Base-by-base conservation (phyloP, 768 basidiomycete genomes). In the Boletus subcaerulescens region DNA sequence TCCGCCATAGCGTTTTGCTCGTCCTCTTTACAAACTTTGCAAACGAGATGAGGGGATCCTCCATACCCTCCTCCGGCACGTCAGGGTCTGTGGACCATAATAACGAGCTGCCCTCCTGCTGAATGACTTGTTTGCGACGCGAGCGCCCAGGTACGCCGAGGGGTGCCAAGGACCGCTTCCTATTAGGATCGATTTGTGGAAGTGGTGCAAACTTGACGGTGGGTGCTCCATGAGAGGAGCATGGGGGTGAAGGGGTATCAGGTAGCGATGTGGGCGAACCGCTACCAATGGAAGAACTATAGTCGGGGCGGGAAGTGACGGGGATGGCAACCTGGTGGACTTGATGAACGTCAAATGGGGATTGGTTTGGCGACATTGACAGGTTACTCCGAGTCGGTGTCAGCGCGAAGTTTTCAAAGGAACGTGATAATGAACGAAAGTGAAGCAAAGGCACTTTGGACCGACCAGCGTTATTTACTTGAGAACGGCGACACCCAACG, bases 171-270 rank as follows among this genome's bases (percentile, higher is more conserved):
- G 76, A 80, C 20, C 77, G 75, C 43, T 79, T 76, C 59, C 77
- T 77, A 20, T 77, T 74, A 3, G 80, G 79, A 18, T 75, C 80
- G 2, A 77, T 65, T 53, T 79, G 72, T 1, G 84, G 84, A 22
- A 86, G 69, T 0, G 84, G 84, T 1, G 84, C 84, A 51, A 86
- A 86, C 57, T 74, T 79, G 42, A 86, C 77, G 47, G 71, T 77
- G 38, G 62, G 66, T 15, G 62, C 41, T 29, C 33, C 45, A n/a
- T 56, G 57, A 32, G 61, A 49, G 33, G 59, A 66, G n/a, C 53
- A 50, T 7, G 56, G 36, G 7, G 60, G 65, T 14, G 58, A 60
- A 22, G 24, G 62, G 13, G 48, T 31, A 20, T 65, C 62, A 41
- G 35, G 33, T 15, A 41, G 52, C 50, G 44, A 38, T 4, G 50